Evolutionary conservation across 495 filamentous ascomycete species (phyloP).

Genomic region (Trypethelium eluteriae): DNA sequence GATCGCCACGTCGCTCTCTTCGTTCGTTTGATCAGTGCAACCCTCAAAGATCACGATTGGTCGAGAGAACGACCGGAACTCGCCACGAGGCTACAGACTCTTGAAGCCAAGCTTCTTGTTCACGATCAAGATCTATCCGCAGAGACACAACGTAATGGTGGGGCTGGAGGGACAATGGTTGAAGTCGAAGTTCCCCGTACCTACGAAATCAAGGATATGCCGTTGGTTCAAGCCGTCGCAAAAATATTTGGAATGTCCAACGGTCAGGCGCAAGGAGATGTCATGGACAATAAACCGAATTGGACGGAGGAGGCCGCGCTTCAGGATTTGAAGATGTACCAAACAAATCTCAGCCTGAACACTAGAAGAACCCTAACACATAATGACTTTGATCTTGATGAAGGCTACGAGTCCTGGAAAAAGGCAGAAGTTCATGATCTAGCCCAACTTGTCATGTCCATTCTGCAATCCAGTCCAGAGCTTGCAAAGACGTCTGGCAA

Average conservation of each 20-base stretch:
- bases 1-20: conserved; percentile 95
- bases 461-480: conserved; percentile 79
- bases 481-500: conserved; percentile 57
- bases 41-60: conserved; percentile 73
- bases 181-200: conserved; percentile 75
- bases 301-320: conserved; percentile 93
- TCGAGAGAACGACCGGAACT: conserved; percentile 76
- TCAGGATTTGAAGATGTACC: conserved; percentile 86
- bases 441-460: conserved; percentile 85
- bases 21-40: conserved; percentile 73
- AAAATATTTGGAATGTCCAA: conserved; percentile 73
- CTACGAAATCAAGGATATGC: conserved; percentile 95
- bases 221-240: conserved; percentile 75
- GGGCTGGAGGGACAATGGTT: conserved; percentile 52
- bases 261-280: conserved; percentile 71
- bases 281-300: conserved; percentile 64
- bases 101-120: conserved; percentile 90
- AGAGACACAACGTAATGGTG: conserved; percentile 46
- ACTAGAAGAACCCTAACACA: conserved; percentile 67
- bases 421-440: conserved; percentile 73
- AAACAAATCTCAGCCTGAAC: conserved; percentile 73
- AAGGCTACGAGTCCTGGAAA: conserved; percentile 85
- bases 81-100: conserved; percentile 61
- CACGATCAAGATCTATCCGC: conserved; percentile 83
- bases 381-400: conserved; percentile 86